Conservation (phyloP, 495 filamentous ascomycete species). For the Entonaema liquescens region DNA sequence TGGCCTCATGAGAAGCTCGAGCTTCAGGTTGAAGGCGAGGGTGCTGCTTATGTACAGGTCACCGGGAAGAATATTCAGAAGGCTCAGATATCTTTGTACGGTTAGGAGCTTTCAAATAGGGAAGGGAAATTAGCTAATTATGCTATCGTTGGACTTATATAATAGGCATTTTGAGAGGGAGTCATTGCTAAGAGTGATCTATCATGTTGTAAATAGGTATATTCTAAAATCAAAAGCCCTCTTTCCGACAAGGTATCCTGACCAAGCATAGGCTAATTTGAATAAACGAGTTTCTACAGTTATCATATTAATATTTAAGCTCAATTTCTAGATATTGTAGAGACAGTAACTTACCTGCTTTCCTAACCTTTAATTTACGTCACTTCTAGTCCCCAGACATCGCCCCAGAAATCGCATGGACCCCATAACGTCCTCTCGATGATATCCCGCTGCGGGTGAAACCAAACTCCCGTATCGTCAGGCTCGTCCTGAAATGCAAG, state of each 20-base stretch:
- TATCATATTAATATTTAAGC: too few relatives aligned
- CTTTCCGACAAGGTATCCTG: too few relatives aligned
- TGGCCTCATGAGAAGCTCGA: slow-evolving; percentile 64
- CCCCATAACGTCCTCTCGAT: slow-evolving; percentile 41
- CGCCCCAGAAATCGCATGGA: slow-evolving; percentile 31
- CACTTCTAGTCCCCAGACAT: slow-evolving; percentile 9
- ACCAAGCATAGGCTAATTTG: too few relatives aligned
- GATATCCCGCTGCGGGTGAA: slow-evolving; percentile 37
- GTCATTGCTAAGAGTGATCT: not conserved
- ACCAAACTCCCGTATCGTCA: slow-evolving; percentile 42
- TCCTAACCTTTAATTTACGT: not conserved
- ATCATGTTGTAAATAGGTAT: too few relatives aligned
- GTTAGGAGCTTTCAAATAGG: not conserved
- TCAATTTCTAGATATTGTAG: too few relatives aligned
- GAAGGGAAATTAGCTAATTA: not conserved
- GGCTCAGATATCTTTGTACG: slow-evolving; percentile 6
- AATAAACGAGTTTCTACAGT: too few relatives aligned
- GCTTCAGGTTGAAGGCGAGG: slow-evolving; percentile 38
- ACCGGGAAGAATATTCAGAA: slow-evolving; percentile 43
- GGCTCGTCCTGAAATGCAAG: slow-evolving; percentile 38
- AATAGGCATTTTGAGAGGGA: too few relatives aligned
- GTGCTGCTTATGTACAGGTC: slow-evolving; percentile 38
- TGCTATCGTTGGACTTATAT: not conserved
- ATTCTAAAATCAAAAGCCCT: too few relatives aligned
- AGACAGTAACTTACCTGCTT: too few relatives aligned